Base-by-base conservation (phyloP, 768 basidiomycete species). In the Calocera viscosa region DNA sequence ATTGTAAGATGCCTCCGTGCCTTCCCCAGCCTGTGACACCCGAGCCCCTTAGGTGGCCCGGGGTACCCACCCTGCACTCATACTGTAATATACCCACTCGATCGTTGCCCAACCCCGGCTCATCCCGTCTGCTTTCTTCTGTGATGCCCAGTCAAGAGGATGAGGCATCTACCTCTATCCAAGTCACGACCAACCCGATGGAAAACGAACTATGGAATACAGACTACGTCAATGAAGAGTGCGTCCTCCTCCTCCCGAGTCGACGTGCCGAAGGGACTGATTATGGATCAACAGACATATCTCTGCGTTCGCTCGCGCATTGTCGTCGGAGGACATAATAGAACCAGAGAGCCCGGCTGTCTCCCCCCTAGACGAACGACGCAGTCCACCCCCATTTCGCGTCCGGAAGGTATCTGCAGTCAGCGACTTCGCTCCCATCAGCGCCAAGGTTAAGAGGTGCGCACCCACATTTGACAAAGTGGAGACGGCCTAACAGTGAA, bases 361-460 rank as follows among this genome's bases (percentile, higher is more conserved):
- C 72, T 73, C 2, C 71, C 73, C 26, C 73, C 70, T 47, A 40
- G 70, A 0, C 70, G 68, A 24, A 70, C 72, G 63, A 24, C 24
- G 63, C 28, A 30, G 30, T 35, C 28, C 65, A 33, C 69, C 66
- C 72, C 77, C 78, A 39, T 77, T 76, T 5, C 85, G 89, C 19
- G 82, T 91, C 26, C 82, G 84, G 73, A 93, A 91, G 76, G 85
- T 94, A 5, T 86, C 89, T 64, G 90, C 91, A 0, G 77, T 91
- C 64, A 89, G 86, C 1, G 92, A 94, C 74, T 93, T 91, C 71
- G 91, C 94, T 3, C 96, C 95, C 0, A 85, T 97, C 28, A 91
- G 96, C 74, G 77, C 91, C 70, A 87, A 81, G 73, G 86, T 97
- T 22, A 87, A 84, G 74, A 85, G 83, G 91, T 91, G 70, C 67